Conservation (phyloP, 345 rosid genomes). For the Murraya koenigii region DNA sequence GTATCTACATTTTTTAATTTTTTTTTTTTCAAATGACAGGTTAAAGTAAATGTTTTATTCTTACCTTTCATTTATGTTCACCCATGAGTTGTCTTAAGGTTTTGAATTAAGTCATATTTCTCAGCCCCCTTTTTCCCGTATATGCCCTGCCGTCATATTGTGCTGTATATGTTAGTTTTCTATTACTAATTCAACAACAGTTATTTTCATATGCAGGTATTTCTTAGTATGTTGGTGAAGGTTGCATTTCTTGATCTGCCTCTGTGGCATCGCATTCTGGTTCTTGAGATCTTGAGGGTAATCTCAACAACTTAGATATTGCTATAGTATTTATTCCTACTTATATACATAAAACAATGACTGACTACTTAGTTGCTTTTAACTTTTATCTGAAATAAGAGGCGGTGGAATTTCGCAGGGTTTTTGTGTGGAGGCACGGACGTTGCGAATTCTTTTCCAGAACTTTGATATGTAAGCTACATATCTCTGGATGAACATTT, state of each 20-base stretch:
- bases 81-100: background rate
- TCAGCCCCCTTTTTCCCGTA: background rate
- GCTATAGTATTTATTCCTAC: background rate
- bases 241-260: slow-evolving; percentile 90
- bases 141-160: background rate
- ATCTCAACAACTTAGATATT: slow-evolving; percentile 19
- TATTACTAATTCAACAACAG: background rate
- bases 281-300: slow-evolving; percentile 98
- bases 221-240: slow-evolving; percentile 93
- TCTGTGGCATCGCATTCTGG: slow-evolving; percentile 98
- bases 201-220: slow-evolving; percentile 60
- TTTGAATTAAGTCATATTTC: background rate
- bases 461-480: slow-evolving; percentile 90
- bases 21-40: background rate
- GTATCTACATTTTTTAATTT: background rate
- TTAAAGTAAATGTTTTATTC: background rate
- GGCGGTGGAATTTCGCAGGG: slow-evolving; percentile 57
- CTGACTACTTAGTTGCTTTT: background rate
- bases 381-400: slow-evolving; percentile 14
- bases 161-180: background rate
- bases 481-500: slow-evolving; percentile 12
- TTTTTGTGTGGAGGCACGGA: slow-evolving; percentile 93
- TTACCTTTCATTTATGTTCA: background rate
- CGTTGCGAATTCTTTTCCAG: slow-evolving; percentile 76
- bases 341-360: background rate